A percentile compares a stretch with the other conserved stretches of the same genome.
These are phyloP conservation scores for Phlebiopsis flavidoalba DNA, from an alignment of 768 basidiomycete genomes.

Conservation along the genomic window DNA sequence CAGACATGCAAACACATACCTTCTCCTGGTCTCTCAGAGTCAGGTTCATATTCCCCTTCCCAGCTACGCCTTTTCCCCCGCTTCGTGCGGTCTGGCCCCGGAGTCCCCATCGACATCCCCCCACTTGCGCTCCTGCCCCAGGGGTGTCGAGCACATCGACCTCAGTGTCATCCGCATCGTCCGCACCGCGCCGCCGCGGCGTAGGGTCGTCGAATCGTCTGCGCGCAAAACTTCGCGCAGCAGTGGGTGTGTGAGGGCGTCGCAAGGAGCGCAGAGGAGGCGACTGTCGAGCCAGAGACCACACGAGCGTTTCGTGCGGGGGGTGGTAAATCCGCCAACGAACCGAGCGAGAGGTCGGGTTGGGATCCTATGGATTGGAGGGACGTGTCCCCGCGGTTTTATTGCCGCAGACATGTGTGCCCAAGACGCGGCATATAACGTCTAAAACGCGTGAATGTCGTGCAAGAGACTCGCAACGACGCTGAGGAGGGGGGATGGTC, in stretches of 20 bases:
- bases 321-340: conserved; percentile 51
- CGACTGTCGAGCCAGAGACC: conserved; percentile 47
- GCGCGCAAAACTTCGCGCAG: conserved; percentile 27
- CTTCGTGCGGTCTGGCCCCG: conserved; percentile 13
- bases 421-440: background rate
- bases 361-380: conserved; percentile 39
- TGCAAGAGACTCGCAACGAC: background rate
- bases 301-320: conserved; percentile 39
- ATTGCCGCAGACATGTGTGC: conserved; percentile 39
- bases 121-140: conserved; percentile 35
- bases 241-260: conserved; percentile 45
- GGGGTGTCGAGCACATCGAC: conserved; percentile 50
- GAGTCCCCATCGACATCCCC: conserved; percentile 12
- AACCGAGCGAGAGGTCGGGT: conserved; percentile 59
- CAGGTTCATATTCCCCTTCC: conserved; percentile 36
- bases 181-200: conserved; percentile 32
- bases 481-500: background rate
- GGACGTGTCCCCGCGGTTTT: conserved; percentile 37
- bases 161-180: conserved; percentile 30
- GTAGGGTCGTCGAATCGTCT: conserved; percentile 37
- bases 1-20: conserved; percentile 37
- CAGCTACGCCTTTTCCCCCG: conserved; percentile 2
- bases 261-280: conserved; percentile 43
- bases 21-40: conserved; percentile 97
- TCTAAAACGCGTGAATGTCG: background rate